Percentiles rank a stretch among this genome's conserved stretches.
These are phyloP conservation scores for Beauveria varroae DNA, from an alignment of 2,329 filamentous ascomycete genomes.

Conservation along the genomic window DNA sequence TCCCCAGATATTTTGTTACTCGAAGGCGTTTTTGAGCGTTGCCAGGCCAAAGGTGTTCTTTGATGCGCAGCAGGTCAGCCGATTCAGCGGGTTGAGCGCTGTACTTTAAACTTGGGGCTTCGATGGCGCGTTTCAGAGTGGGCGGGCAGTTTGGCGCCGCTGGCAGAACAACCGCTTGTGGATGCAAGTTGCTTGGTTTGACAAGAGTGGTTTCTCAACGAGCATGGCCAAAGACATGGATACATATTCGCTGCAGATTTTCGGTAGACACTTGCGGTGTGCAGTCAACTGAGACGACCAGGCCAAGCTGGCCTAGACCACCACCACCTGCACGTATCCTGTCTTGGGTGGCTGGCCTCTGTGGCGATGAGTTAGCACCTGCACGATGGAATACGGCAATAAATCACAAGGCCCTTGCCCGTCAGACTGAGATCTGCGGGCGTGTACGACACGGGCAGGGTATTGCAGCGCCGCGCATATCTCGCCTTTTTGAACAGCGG, in stretches of 20 bases:
- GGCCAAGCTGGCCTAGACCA: not conserved
- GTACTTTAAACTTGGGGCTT: too few relatives aligned
- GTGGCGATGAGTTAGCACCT: not conserved
- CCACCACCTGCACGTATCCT: not conserved
- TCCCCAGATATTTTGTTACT: not conserved
- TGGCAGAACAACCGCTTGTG: not conserved
- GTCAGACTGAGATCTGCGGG: not conserved
- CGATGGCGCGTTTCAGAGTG: not conserved
- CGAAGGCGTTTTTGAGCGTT: not conserved
- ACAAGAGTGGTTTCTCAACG: too few relatives aligned
- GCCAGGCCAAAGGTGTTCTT: not conserved
- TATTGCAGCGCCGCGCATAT: not conserved
- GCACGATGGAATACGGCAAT: not conserved
- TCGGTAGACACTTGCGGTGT: not conserved
- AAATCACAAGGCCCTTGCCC: not conserved
- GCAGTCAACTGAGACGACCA: not conserved
- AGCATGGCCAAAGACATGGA: too few relatives aligned
- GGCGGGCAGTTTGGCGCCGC: not conserved
- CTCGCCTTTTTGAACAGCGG: not conserved
- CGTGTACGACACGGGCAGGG: not conserved
- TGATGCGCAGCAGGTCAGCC: too few relatives aligned
- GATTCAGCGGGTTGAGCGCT: too few relatives aligned
- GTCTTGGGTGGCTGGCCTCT: too few relatives aligned
- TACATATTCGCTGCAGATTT: not conserved
- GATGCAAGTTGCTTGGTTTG: not conserved